phyloP scores from a whole-genome alignment of 2,329 filamentous ascomycete species.

The Colletotrichum sublineola region DNA sequence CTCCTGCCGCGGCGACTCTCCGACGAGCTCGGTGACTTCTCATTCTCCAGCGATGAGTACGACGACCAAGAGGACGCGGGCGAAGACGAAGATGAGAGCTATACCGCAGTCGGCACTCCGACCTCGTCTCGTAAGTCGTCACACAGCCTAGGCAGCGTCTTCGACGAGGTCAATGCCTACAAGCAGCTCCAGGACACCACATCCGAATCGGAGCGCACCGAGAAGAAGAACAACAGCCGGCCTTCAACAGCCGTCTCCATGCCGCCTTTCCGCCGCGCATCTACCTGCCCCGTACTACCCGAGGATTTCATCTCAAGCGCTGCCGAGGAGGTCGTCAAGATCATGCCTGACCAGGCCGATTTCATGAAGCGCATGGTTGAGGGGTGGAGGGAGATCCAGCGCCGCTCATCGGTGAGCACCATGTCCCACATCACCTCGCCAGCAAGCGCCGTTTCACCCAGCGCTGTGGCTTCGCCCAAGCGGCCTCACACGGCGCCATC shows the following conservation, averaged over 20 bases:
- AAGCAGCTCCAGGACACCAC: slow-evolving; percentile 7
- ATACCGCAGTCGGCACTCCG: slow-evolving; percentile 19
- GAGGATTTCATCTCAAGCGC: slow-evolving; percentile 34
- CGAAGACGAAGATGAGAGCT: slow-evolving; percentile 17
- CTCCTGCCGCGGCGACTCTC: slow-evolving; percentile 25
- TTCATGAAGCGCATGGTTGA: slow-evolving; percentile 40
- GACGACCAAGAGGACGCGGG: slow-evolving; percentile 8
- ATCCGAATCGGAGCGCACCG: slow-evolving; percentile 18
- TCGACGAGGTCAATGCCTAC: slow-evolving; percentile 15
- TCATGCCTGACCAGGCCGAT: slow-evolving; percentile 39
- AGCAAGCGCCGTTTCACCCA: background rate
- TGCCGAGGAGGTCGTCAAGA: slow-evolving; percentile 37
- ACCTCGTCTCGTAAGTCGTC: slow-evolving; percentile 33
- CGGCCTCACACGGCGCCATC: slow-evolving; percentile 34
- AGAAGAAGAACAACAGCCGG: slow-evolving; percentile 17
- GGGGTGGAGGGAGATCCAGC: slow-evolving; percentile 37
- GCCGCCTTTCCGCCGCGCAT: slow-evolving; percentile 29
- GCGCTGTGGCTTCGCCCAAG: background rate
- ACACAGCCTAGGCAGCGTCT: slow-evolving; percentile 27
- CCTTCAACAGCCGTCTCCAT: slow-evolving; percentile 25
- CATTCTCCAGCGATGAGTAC: slow-evolving; percentile 34
- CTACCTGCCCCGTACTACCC: slow-evolving; percentile 32
- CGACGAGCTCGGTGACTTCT: slow-evolving; percentile 37
- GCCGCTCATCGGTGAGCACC: slow-evolving; percentile 22
- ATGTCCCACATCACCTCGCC: slow-evolving; percentile 5